These are phyloP conservation scores for Candida schatavii DNA, from an alignment of 805 yeast genomes.

Conservation along the genomic window DNA sequence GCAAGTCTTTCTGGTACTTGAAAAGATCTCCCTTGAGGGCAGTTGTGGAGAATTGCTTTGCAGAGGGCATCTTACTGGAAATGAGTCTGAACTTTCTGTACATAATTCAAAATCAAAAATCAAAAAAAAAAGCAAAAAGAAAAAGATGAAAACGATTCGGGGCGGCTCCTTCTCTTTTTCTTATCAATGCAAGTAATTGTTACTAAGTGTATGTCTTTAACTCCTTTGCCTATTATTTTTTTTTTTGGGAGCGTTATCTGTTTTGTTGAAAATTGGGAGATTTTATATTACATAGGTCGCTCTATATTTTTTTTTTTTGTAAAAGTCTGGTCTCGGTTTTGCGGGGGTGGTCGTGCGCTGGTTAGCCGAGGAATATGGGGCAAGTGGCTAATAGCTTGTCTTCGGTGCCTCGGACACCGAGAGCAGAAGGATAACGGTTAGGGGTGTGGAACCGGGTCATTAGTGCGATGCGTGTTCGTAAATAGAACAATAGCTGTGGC, in stretches of 20 bases:
- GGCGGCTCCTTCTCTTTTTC: not conserved
- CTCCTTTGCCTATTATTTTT: too few species aligned
- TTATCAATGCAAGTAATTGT: too few species aligned
- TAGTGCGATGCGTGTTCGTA: too few species aligned
- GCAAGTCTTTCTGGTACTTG: conserved; percentile 70
- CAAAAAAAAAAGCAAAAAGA: not conserved
- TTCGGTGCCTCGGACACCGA: not conserved
- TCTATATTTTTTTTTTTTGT: conserved; percentile 1
- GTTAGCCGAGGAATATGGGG: conserved; percentile 3
- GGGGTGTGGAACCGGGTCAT: too few species aligned
- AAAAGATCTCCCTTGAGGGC: conserved; percentile 61
- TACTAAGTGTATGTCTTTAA: too few species aligned
- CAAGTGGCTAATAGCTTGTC: too few species aligned
- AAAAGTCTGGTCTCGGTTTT: not conserved
- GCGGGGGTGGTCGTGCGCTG: conserved; percentile 4
- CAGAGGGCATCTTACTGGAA: conserved; percentile 7
- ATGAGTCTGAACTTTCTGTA: not conserved
- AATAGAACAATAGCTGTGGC: too few species aligned
- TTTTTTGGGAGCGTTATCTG: not conserved
- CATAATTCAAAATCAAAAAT: not conserved
- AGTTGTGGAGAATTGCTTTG: conserved; percentile 24
- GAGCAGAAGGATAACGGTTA: too few species aligned
- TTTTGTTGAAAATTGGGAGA: not conserved
- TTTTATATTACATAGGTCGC: not conserved
- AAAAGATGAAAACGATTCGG: not conserved